A percentile compares a stretch with the other conserved stretches of the same genome.
phyloP scores from a whole-genome alignment of 2,329 filamentous ascomycete genomes.

The Cladosporium sphaerospermum region DNA sequence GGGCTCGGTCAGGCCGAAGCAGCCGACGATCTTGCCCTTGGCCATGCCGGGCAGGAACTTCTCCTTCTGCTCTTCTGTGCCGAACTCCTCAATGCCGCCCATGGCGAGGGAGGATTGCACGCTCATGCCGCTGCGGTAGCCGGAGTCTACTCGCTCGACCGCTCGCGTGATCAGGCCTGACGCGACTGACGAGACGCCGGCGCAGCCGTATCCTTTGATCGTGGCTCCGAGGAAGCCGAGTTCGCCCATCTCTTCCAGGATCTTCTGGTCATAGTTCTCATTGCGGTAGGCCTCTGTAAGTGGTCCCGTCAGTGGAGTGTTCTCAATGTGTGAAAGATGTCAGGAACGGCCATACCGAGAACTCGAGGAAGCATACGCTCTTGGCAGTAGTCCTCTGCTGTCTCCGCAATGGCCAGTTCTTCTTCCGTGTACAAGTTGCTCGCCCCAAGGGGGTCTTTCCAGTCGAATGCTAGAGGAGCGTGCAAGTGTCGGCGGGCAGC shows the following conservation, averaged over 20 bases:
- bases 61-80: conserved; percentile 80
- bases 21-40: conserved; percentile 73
- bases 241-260: conserved; percentile 87
- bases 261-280: conserved; percentile 78
- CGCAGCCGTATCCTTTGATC: conserved; percentile 82
- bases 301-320: conserved; percentile 1
- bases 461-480: conserved; percentile 61
- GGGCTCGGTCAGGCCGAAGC: conserved; percentile 85
- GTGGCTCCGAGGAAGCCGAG: conserved; percentile 81
- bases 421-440: conserved; percentile 79
- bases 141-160: conserved; percentile 84
- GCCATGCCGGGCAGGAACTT: conserved; percentile 74
- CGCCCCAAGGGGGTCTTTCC: conserved; percentile 79
- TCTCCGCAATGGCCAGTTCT: conserved; percentile 82
- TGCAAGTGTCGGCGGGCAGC: conserved; percentile 36
- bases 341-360: conserved; percentile 54
- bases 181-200: conserved; percentile 79
- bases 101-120: conserved; percentile 90
- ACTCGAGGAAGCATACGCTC: conserved; percentile 80
- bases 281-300: conserved; percentile 71
- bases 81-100: conserved; percentile 86
- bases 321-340: not conserved
- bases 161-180: conserved; percentile 86
- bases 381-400: conserved; percentile 89
- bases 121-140: conserved; percentile 87